Evolutionary conservation across 441 rosid species (phyloP), one percentile per base, ranked within the genome.

Genomic region (Jatropha multifida): DNA sequence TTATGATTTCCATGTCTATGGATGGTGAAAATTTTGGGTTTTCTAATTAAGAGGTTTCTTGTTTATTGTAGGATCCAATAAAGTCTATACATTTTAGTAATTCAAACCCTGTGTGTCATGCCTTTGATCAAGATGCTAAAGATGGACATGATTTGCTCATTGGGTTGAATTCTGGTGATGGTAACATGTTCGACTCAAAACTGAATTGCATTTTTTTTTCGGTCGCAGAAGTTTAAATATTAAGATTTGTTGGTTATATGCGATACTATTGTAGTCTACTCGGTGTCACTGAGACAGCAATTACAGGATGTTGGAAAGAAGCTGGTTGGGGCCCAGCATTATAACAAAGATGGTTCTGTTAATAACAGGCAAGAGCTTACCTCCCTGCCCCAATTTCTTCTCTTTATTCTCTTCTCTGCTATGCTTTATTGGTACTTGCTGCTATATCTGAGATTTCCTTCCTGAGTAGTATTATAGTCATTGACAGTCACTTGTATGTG

Each of bases 121-220:
- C 98, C 61, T 96, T 94, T 85, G 96, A 96, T 83, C 94, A 86
- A 67, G 96, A 96, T 85, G 90, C 98, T 20, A 92, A 87, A 85
- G 96, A 96, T 82, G 99, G 99, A 4, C 99, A 96, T 87, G 99
- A 96, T 87, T 88, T 96, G 81, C 90, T 96, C 54, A 84, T 96
- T 79, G 99, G 98, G 55, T 81, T 92, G 77, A 94, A 80, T 85
- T 89, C 98, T 61, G 98, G 99, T 54, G 99, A 96, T 86, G 99
- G 99, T 96, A 90, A 82, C 78, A 46, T 72, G 18, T 68, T 73
- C 72, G n/a, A 41, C 79, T 77, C 46, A 12, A 77, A 49, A 76
- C 65, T 74, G 38, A 60, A 72, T 76, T 49, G 61, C 72, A 81
- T 48, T 38, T 73, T 73, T 75, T 37, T 74, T 70, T 18, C 2